phyloP scores from a whole-genome alignment of 495 filamentous ascomycete genomes.

The Neurospora sp. region DNA sequence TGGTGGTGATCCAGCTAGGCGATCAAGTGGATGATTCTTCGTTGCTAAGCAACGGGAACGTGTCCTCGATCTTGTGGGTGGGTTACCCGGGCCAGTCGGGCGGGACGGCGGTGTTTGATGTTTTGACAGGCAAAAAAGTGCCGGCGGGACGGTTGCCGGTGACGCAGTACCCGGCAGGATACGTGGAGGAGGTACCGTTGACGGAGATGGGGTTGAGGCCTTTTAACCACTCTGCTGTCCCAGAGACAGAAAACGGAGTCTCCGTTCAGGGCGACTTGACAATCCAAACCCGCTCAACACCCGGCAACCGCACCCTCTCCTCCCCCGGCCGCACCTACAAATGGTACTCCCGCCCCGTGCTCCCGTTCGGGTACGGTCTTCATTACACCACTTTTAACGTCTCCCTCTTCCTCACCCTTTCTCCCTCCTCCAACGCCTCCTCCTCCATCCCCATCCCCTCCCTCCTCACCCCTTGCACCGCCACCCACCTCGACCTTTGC shows the following conservation, averaged over 20 bases:
- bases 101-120: conserved; percentile 38
- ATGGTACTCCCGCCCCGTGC: conserved; percentile 27
- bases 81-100: conserved; percentile 45
- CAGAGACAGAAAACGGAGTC: not conserved
- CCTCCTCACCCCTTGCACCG: conserved; percentile 14
- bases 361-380: conserved; percentile 39
- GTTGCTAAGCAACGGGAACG: conserved; percentile 36
- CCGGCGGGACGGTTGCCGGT: conserved; percentile 51
- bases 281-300: not conserved
- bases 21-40: conserved; percentile 43
- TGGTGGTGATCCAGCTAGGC: conserved; percentile 34
- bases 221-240: not conserved
- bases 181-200: conserved; percentile 26
- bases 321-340: conserved; percentile 34
- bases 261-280: not conserved
- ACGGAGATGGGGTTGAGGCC: conserved; percentile 32
- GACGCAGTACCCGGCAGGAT: conserved; percentile 35
- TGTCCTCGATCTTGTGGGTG: conserved; percentile 40
- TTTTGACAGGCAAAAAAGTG: conserved; percentile 39
- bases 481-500: conserved; percentile 29
- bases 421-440: conserved; percentile 13
- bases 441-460: conserved; percentile 13
- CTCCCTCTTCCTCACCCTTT: not conserved
- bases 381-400: conserved; percentile 41
- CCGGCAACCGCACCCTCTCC: not conserved